Conservation (phyloP, 352 stramenopile genomes). For the Pythium brachiatum region DNA sequence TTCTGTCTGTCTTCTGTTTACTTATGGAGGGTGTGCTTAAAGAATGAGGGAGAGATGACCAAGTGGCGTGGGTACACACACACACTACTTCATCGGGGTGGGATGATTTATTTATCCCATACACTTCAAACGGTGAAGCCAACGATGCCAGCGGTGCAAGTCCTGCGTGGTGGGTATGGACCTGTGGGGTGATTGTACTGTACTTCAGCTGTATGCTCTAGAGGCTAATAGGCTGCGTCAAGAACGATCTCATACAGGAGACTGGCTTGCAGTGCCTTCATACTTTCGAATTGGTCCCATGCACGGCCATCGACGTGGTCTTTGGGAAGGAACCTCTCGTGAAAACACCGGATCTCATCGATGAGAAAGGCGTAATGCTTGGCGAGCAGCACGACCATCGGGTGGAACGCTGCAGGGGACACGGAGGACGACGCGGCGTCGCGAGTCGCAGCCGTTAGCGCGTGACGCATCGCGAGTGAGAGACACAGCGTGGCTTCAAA, state of each 20-base stretch:
- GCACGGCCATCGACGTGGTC: not conserved
- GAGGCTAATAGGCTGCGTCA: too few relatives aligned
- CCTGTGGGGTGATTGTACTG: too few relatives aligned
- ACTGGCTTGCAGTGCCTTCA: slow-evolving; percentile 42
- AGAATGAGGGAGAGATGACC: too few relatives aligned
- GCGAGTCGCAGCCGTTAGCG: not conserved
- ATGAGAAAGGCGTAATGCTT: slow-evolving; percentile 22
- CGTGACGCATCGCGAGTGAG: slow-evolving; percentile 21
- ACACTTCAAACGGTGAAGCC: too few relatives aligned
- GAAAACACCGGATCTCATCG: slow-evolving; percentile 23
- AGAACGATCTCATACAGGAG: slow-evolving; percentile 49
- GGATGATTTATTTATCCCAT: too few relatives aligned
- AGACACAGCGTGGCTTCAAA: slow-evolving; percentile 25
- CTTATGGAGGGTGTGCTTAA: too few relatives aligned
- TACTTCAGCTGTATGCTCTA: too few relatives aligned
- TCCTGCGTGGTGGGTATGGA: too few relatives aligned
- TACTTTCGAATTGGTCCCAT: not conserved
- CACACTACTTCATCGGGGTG: too few relatives aligned
- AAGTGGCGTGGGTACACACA: too few relatives aligned
- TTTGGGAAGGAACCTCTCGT: slow-evolving; percentile 11
- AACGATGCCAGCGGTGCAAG: too few relatives aligned
- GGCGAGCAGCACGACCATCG: slow-evolving; percentile 23
- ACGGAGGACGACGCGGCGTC: not conserved
- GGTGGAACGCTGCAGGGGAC: slow-evolving; percentile 14
- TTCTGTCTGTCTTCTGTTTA: too few relatives aligned